Percentiles rank a stretch among this genome's conserved stretches.
phyloP scores from a whole-genome alignment of 257 asterid genomes.

The Solanum phureja region DNA sequence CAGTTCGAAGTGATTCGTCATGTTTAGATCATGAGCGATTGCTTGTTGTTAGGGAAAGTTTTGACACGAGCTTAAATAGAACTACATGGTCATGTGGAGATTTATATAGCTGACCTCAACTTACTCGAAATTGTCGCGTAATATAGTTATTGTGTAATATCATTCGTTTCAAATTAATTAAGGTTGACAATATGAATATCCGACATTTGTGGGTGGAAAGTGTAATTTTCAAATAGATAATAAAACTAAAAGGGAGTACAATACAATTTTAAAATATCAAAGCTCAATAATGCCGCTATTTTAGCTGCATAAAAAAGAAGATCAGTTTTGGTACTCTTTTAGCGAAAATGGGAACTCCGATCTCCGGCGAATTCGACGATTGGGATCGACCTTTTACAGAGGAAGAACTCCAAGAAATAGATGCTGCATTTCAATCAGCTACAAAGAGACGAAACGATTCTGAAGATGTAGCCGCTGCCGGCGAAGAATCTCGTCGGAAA shows the following conservation, averaged over 20 bases:
- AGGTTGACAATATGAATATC: neutral
- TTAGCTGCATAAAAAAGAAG: neutral
- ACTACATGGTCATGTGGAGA: no score
- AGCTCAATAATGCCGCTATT: neutral
- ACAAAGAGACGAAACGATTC: conserved; percentile 19
- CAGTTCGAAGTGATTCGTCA: neutral
- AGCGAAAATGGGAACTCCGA: neutral
- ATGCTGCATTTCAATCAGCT: conserved; percentile 35
- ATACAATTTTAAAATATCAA: neutral
- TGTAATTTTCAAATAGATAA: neutral
- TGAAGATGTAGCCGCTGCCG: neutral
- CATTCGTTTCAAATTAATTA: neutral
- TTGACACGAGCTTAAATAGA: neutral
- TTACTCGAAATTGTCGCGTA: fast-evolving
- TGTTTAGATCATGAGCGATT: neutral
- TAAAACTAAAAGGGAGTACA: neutral
- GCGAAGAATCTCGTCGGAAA: conserved; percentile 10
- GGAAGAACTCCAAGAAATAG: conserved; percentile 62
- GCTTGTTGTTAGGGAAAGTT: fast-evolving
- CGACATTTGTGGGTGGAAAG: neutral
- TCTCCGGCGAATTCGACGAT: conserved; percentile 5
- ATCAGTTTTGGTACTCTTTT: neutral
- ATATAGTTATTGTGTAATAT: neutral
- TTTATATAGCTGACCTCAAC: no score
- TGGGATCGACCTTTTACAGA: conserved; percentile 73